A percentile compares a stretch with the other conserved stretches of the same genome.
phyloP scores from a whole-genome alignment of 768 basidiomycete species.

The Mycena latifolia region DNA sequence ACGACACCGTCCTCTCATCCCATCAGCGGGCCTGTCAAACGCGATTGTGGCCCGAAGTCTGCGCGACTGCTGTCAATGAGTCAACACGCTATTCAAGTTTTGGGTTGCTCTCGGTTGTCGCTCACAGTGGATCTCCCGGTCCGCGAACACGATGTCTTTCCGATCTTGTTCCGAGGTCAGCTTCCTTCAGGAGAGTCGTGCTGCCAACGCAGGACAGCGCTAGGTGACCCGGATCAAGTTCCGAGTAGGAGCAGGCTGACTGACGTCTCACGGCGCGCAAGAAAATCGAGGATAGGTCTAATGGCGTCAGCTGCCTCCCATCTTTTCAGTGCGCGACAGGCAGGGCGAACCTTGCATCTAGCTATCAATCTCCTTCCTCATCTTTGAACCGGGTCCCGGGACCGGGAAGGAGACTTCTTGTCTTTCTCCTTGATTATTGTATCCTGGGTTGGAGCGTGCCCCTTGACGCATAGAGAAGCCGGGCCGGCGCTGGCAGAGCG shows the following conservation, averaged over 20 bases:
- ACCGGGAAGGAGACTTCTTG: background rate
- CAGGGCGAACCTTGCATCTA: background rate
- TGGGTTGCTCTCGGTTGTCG: too few species aligned
- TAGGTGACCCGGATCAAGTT: slow-evolving; percentile 8
- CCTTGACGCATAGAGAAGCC: background rate
- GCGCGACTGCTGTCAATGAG: background rate
- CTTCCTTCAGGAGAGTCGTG: background rate
- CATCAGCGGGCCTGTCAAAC: slow-evolving; percentile 19
- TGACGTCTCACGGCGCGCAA: slow-evolving; percentile 5
- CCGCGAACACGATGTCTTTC: background rate
- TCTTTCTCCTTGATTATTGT: background rate
- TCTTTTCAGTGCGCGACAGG: background rate
- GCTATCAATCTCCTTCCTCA: background rate
- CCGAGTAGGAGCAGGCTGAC: background rate
- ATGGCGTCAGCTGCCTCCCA: slow-evolving; percentile 18
- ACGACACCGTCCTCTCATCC: background rate
- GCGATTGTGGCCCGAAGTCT: background rate
- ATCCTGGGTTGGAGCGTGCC: background rate
- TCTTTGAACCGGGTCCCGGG: slow-evolving; percentile 3
- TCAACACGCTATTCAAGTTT: too few species aligned
- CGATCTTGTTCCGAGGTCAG: slow-evolving; percentile 9
- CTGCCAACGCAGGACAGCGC: background rate
- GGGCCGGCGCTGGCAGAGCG: background rate
- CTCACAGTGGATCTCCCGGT: too few species aligned
- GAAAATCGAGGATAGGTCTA: slow-evolving; percentile 2